These are phyloP conservation scores for Trametes pubescens DNA, from an alignment of 1,284 basidiomycete genomes.

Conservation along the genomic window DNA sequence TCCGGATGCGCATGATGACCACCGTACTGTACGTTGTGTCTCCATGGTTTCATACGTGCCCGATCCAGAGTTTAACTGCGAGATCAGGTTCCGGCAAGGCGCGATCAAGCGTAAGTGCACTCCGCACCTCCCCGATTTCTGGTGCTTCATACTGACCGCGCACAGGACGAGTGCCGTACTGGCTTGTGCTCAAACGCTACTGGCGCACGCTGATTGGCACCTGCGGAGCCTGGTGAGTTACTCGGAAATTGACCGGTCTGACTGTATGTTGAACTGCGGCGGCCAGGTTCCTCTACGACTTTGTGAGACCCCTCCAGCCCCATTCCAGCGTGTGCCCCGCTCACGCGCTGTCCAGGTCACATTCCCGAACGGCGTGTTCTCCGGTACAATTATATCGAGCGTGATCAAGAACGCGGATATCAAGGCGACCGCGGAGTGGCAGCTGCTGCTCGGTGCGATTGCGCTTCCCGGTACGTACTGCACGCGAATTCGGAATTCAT, in stretches of 20 bases:
- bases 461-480: constrained; percentile 65
- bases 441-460: constrained; percentile 72
- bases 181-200: constrained; percentile 68
- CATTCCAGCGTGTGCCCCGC: neutral
- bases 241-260: constrained; percentile 5
- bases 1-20: constrained; percentile 77
- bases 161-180: constrained; percentile 67
- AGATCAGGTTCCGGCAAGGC: constrained; percentile 54
- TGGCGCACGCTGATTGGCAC: constrained; percentile 77
- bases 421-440: constrained; percentile 73
- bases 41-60: constrained; percentile 11
- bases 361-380: constrained; percentile 78
- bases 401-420: constrained; percentile 62
- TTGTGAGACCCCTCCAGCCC: constrained; percentile 49
- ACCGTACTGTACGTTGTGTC: constrained; percentile 56
- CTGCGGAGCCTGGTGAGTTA: constrained; percentile 69
- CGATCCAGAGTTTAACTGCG: constrained; percentile 11
- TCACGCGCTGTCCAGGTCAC: constrained; percentile 53
- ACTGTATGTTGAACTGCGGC: constrained; percentile 20
- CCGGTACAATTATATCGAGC: constrained; percentile 67
- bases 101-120: constrained; percentile 65
- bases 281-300: constrained; percentile 77
- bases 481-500: constrained; percentile 7
- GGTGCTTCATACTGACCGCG: constrained; percentile 8
- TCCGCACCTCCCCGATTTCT: constrained; percentile 7